Evolutionary conservation across 306 rosid genomes (phyloP).

Genomic region (Ceratonia siliqua): DNA sequence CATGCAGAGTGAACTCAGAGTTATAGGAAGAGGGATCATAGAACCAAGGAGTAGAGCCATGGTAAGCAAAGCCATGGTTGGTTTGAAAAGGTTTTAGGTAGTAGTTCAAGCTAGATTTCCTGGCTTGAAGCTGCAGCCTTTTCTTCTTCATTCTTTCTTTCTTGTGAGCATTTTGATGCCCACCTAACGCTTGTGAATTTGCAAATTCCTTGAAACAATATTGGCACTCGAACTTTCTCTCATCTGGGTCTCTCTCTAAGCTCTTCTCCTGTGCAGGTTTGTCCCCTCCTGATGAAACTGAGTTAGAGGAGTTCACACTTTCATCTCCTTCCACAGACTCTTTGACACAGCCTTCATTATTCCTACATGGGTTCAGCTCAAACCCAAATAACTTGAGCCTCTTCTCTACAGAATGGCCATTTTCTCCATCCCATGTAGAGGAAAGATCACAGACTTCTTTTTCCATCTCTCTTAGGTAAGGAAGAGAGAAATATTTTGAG

Average conservation of each 20-base stretch:
- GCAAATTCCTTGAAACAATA: constrained; percentile 85
- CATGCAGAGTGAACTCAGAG: constrained; percentile 42
- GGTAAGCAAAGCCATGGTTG: constrained; percentile 43
- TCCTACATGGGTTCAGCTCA: constrained; percentile 66
- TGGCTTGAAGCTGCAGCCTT: constrained; percentile 87
- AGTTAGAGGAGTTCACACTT: constrained; percentile 76
- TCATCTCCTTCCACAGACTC: constrained; percentile 65
- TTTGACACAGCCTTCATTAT: constrained; percentile 27
- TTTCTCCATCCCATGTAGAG: constrained; percentile 47
- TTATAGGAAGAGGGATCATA: constrained; percentile 61
- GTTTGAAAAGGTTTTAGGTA: constrained; percentile 76
- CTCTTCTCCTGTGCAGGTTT: constrained; percentile 42
- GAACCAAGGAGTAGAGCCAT: constrained; percentile 57
- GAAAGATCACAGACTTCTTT: constrained; percentile 45
- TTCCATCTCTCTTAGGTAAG: constrained; percentile 45
- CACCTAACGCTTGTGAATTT: constrained; percentile 93
- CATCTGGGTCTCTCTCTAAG: constrained; percentile 37
- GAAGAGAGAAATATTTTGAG: constrained; percentile 26
- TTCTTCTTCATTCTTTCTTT: constrained; percentile 97
- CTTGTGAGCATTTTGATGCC: constrained; percentile 97
- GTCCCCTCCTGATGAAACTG: constrained; percentile 53
- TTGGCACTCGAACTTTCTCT: constrained; percentile 79
- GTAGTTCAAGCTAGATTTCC: constrained; percentile 67
- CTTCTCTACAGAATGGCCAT: constrained; percentile 55
- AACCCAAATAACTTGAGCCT: constrained; percentile 85